Conservation (phyloP, 1,139 yeast species). For the Pichia sp. region DNA sequence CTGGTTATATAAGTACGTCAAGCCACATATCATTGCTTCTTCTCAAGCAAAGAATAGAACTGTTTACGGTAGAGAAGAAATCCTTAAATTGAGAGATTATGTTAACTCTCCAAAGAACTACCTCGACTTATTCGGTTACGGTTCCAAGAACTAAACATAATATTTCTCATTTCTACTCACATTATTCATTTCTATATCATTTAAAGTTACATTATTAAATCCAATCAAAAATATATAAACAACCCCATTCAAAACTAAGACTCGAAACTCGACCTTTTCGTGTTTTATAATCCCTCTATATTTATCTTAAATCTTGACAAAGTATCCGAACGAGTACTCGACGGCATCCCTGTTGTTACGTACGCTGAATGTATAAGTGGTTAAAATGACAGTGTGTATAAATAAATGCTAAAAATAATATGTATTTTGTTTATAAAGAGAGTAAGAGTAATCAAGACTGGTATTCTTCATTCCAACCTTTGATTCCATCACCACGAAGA, state of each 20-base stretch:
- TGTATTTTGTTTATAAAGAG: too few species aligned
- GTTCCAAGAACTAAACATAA: slow-evolving; percentile 12
- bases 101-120: slow-evolving; percentile 34
- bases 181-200: slow-evolving; percentile 4
- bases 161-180: not conserved
- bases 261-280: not conserved
- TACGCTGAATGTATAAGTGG: too few species aligned
- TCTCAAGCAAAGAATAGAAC: slow-evolving; percentile 35
- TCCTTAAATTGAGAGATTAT: slow-evolving; percentile 33
- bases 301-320: not conserved
- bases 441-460: not conserved
- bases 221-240: not conserved
- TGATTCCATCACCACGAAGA: slow-evolving; percentile 55
- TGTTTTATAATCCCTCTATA: not conserved
- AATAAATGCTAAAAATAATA: too few species aligned
- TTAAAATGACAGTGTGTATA: too few species aligned
- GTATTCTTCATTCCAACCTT: slow-evolving; percentile 42
- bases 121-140: slow-evolving; percentile 30
- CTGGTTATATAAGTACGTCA: slow-evolving; percentile 62
- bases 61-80: slow-evolving; percentile 34
- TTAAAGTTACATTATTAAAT: not conserved
- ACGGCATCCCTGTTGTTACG: too few species aligned
- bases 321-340: too few species aligned
- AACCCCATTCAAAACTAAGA: not conserved
- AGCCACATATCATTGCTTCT: slow-evolving; percentile 33